Percentiles rank a stretch among this genome's conserved stretches.
phyloP scores from a whole-genome alignment of 306 rosid species.

The Mimosa pudica region DNA sequence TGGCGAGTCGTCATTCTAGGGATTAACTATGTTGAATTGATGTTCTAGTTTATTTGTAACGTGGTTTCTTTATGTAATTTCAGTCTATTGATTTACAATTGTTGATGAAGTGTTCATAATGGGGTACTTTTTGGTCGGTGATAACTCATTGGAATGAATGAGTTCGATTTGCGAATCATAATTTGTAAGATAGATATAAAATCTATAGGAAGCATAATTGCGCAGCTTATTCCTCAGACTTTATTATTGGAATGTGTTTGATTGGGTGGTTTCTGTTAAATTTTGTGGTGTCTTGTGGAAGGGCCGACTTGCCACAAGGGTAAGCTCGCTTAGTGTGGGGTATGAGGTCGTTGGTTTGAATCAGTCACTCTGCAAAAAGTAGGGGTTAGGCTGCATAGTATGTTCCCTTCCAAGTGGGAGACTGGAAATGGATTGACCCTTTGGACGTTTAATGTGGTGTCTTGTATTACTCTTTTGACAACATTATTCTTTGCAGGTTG shows the following conservation, averaged over 20 bases:
- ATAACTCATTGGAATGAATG: conserved; percentile 1
- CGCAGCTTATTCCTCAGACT: not conserved
- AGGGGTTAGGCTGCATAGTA: too few relatives aligned
- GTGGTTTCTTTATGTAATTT: not conserved
- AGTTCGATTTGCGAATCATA: not conserved
- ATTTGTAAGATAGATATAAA: not conserved
- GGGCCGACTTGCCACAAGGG: too few relatives aligned
- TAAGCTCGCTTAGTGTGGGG: too few relatives aligned
- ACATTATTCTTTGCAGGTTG: conserved; percentile 53
- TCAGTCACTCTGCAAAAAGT: too few relatives aligned
- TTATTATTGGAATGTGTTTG: not conserved
- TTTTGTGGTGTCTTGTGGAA: conserved; percentile 14
- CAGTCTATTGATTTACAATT: conserved; percentile 6
- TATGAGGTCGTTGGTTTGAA: too few relatives aligned
- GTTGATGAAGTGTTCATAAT: not conserved
- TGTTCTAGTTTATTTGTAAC: not conserved
- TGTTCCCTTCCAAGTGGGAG: too few relatives aligned
- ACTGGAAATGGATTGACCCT: too few relatives aligned
- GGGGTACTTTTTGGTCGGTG: not conserved
- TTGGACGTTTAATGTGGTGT: not conserved
- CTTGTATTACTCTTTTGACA: conserved; percentile 34
- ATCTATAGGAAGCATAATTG: not conserved
- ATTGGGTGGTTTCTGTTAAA: conserved; percentile 26
- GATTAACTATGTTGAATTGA: not conserved
- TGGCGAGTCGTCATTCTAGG: not conserved